A percentile compares a stretch with the other conserved stretches of the same genome.
Evolutionary conservation across 176 grass and related monocot genomes (phyloP).

Genomic region (Cenchrus americanus): DNA sequence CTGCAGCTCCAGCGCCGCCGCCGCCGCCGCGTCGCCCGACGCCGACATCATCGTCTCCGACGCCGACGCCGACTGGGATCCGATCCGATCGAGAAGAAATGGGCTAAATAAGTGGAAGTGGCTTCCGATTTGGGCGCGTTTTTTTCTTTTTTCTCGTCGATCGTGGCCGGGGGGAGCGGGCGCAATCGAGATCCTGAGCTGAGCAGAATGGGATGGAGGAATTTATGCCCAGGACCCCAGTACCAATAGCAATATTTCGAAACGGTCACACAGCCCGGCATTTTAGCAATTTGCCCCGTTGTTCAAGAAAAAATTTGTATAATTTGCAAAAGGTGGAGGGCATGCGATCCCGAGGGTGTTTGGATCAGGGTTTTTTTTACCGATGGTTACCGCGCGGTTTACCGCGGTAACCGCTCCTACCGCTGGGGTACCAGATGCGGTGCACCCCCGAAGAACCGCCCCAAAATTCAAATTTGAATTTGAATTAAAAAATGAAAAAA

Average conservation of each 20-base stretch:
- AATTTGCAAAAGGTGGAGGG: too few species aligned
- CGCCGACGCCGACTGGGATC: not conserved
- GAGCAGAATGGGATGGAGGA: not conserved
- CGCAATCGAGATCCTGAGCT: slow-evolving; percentile 7
- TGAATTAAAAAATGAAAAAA: too few species aligned
- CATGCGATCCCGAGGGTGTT: too few species aligned
- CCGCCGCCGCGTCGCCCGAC: slow-evolving; percentile 39
- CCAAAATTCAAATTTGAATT: too few species aligned
- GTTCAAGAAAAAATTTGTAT: not conserved
- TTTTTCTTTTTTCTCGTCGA: not conserved
- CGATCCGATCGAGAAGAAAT: slow-evolving; percentile 28
- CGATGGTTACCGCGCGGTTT: too few species aligned
- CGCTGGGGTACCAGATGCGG: too few species aligned
- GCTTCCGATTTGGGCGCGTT: slow-evolving; percentile 21
- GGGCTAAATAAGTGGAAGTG: not conserved
- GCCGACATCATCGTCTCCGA: slow-evolving; percentile 38
- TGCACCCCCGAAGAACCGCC: too few species aligned
- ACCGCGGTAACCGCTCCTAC: too few species aligned
- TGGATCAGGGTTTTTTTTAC: too few species aligned
- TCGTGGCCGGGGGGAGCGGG: not conserved
- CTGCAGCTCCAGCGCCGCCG: slow-evolving; percentile 63
- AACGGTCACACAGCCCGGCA: not conserved
- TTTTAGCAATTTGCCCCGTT: not conserved
- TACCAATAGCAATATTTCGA: not conserved
- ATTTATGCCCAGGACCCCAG: not conserved